A percentile compares a stretch with the other conserved stretches of the same genome.
Conservation (phyloP, 257 asterid species). For the Solanum chaucha region DNA sequence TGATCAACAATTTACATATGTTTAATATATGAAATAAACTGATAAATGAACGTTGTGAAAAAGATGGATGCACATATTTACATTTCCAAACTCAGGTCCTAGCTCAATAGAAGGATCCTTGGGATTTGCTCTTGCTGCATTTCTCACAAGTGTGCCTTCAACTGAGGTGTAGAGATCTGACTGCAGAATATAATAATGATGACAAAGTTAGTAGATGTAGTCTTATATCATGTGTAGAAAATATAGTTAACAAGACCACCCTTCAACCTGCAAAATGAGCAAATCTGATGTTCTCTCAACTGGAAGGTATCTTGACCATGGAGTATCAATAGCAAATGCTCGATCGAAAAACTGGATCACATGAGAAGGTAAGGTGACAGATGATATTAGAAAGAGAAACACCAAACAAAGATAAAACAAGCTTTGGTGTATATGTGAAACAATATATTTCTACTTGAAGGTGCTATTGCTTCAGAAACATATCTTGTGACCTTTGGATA, state of each 20-base stretch:
- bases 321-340: conserved; percentile 51
- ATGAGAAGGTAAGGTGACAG: conserved; percentile 8
- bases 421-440: neutral
- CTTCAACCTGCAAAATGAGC: conserved; percentile 65
- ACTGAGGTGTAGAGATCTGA: conserved; percentile 57
- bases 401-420: neutral
- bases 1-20: conserved; percentile 13
- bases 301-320: conserved; percentile 66
- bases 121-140: conserved; percentile 55
- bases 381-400: neutral
- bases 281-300: conserved; percentile 69
- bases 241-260: neutral
- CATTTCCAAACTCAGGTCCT: conserved; percentile 67
- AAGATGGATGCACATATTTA: conserved; percentile 13
- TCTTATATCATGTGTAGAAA: neutral
- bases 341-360: conserved; percentile 50
- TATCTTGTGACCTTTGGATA: neutral
- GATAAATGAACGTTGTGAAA: neutral
- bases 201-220: neutral
- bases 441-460: neutral
- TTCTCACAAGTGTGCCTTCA: conserved; percentile 53
- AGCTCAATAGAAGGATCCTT: conserved; percentile 61
- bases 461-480: neutral
- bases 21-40: neutral
- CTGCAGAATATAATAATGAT: conserved; percentile 32